Percentiles rank a stretch among this genome's conserved stretches.
Conservation (phyloP, 2,329 filamentous ascomycete species). For the Nemania serpens region DNA sequence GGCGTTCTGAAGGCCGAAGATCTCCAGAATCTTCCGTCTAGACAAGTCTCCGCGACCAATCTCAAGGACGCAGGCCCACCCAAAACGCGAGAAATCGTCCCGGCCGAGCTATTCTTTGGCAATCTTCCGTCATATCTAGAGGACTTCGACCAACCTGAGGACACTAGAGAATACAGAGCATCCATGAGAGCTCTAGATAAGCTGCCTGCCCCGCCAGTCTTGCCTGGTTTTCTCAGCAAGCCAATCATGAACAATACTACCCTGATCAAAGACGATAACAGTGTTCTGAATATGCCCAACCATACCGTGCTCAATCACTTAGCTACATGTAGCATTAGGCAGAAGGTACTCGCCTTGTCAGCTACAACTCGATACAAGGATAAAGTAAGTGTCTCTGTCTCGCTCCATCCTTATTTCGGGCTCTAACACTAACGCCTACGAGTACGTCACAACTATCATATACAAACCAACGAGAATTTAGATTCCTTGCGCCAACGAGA, state of each 20-base stretch:
- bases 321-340: conserved; percentile 97
- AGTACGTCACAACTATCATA: conserved; percentile 98
- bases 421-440: conserved; percentile 18
- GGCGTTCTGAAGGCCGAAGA: conserved; percentile 38
- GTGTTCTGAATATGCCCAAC: conserved; percentile 94
- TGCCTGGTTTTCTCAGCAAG: conserved; percentile 91
- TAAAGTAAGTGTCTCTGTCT: conserved; percentile 66
- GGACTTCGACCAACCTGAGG: conserved; percentile 85
- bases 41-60: conserved; percentile 47
- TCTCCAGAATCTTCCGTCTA: conserved; percentile 39
- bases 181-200: conserved; percentile 77
- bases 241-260: conserved; percentile 91
- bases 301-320: conserved; percentile 96
- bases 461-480: conserved; percentile 84
- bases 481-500: conserved; percentile 14
- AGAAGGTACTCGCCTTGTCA: conserved; percentile 91
- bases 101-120: conserved; percentile 66
- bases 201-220: conserved; percentile 78
- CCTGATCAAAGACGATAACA: conserved; percentile 96
- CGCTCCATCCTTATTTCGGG: not conserved
- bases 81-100: conserved; percentile 60
- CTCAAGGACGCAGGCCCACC: conserved; percentile 39
- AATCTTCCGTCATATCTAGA: conserved; percentile 83
- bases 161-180: conserved; percentile 73
- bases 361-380: conserved; percentile 97